These are phyloP conservation scores for Magnusiomyces ingens DNA, from an alignment of 1,139 yeast species.

Conservation along the genomic window DNA sequence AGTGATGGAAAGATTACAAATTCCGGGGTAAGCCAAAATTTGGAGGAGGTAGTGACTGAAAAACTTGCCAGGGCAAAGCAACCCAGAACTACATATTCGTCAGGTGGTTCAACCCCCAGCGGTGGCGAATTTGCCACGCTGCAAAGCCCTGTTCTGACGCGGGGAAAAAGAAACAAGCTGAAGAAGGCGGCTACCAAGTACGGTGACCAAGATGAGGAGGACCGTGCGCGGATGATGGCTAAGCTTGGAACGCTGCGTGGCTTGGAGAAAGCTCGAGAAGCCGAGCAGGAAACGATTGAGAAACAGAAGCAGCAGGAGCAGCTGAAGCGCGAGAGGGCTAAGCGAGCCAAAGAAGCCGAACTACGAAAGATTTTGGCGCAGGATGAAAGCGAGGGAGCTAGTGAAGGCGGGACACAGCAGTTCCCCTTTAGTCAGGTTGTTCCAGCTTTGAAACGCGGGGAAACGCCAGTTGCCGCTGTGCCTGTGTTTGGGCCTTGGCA, in stretches of 20 bases:
- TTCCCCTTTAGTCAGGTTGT: constrained; percentile 30
- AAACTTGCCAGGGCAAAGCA: no score
- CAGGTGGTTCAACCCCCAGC: constrained; percentile 4
- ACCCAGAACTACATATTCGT: no score
- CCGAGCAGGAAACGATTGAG: constrained; percentile 25
- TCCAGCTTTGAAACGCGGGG: constrained; percentile 33
- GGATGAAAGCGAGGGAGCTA: constrained; percentile 30
- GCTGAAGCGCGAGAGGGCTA: constrained; percentile 32
- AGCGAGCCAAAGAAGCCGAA: constrained; percentile 45
- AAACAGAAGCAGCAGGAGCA: constrained; percentile 24
- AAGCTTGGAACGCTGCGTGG: constrained; percentile 79
- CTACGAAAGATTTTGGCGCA: constrained; percentile 35
- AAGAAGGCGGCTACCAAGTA: constrained; percentile 80
- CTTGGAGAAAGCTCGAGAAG: constrained; percentile 37
- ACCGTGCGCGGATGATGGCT: constrained; percentile 63
- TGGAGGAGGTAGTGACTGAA: no score
- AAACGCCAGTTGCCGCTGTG: constrained; percentile 51
- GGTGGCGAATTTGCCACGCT: neutral
- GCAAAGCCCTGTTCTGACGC: constrained; percentile 34
- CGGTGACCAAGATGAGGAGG: constrained; percentile 85
- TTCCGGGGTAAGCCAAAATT: no score
- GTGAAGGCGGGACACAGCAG: constrained; percentile 24
- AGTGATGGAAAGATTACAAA: no score
- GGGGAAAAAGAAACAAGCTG: constrained; percentile 80
- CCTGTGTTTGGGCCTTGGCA: constrained; percentile 95